A percentile compares a stretch with the other conserved stretches of the same genome.
These are phyloP conservation scores for Trichoderma sp. DNA, from an alignment of 2,329 filamentous ascomycete genomes.

Conservation along the genomic window DNA sequence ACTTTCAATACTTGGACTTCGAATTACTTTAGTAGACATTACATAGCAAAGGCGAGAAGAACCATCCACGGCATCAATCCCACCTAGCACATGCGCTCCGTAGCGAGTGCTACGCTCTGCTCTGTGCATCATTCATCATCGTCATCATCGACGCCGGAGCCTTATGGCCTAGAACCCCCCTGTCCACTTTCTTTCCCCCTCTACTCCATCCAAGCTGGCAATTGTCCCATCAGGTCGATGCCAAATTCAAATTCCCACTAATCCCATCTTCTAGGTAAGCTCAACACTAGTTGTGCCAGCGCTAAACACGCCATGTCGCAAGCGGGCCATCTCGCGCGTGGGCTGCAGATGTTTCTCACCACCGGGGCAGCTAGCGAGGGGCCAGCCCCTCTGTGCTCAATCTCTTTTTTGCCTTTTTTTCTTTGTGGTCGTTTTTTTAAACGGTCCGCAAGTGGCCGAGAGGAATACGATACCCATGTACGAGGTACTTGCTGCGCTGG, in stretches of 20 bases:
- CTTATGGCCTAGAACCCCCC: not conserved
- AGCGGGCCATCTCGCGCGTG: constrained; percentile 2
- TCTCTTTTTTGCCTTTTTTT: not conserved
- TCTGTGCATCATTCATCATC: not conserved
- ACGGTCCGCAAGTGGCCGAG: not conserved
- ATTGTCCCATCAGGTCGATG: constrained; percentile 1
- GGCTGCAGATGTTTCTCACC: constrained; percentile 12
- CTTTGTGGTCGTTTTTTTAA: not conserved
- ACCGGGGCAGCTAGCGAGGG: constrained; percentile 6
- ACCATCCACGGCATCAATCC: not conserved
- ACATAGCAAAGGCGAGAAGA: not conserved
- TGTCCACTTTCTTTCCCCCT: not conserved
- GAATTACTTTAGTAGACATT: not conserved
- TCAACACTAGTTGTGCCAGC: not conserved
- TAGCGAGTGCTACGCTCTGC: not conserved
- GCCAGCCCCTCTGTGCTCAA: not conserved
- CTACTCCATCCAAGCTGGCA: not conserved
- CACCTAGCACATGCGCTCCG: not conserved
- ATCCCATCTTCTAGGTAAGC: not conserved
- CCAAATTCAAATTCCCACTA: constrained; percentile 2
- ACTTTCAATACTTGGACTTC: not conserved
- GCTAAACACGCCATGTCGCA: constrained; percentile 9
- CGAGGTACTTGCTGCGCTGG: not conserved
- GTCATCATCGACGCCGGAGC: not conserved
- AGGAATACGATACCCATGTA: not conserved